Percentiles rank a stretch among this genome's conserved stretches.
Conservation (phyloP, 441 rosid genomes). For the Flueggea neowawraea region DNA sequence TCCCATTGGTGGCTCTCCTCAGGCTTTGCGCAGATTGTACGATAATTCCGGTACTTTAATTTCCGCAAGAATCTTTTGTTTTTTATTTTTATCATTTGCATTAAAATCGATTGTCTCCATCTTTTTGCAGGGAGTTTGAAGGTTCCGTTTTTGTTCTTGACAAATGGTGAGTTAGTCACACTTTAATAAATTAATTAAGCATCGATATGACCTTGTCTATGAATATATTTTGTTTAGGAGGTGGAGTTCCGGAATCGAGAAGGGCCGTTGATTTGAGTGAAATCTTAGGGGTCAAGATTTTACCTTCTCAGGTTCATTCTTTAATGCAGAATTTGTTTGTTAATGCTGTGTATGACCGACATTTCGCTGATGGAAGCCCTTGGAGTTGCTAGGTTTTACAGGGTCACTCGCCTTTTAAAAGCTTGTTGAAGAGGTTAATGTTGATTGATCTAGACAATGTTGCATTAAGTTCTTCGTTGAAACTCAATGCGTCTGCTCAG, state of each 20-base stretch:
- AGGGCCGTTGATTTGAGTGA: slow-evolving; percentile 46
- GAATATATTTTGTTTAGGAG: slow-evolving; percentile 34
- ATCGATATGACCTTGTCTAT: neutral
- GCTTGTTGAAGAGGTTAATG: slow-evolving; percentile 39
- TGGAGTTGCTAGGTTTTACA: slow-evolving; percentile 44
- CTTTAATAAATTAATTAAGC: neutral
- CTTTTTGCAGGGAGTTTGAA: slow-evolving; percentile 39
- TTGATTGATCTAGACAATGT: neutral
- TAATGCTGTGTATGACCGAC: neutral
- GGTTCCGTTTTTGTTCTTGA: slow-evolving; percentile 55
- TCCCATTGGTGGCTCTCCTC: slow-evolving; percentile 47
- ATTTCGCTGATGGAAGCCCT: slow-evolving; percentile 24
- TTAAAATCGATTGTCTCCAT: neutral
- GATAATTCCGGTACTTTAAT: slow-evolving; percentile 25
- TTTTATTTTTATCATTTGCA: neutral
- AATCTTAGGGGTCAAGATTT: slow-evolving; percentile 43
- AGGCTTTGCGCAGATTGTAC: slow-evolving; percentile 37
- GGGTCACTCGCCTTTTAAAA: slow-evolving; percentile 52
- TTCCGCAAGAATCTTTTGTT: neutral
- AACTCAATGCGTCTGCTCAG: too few species aligned
- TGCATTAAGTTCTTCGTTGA: too few species aligned
- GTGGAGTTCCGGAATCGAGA: slow-evolving; percentile 49
- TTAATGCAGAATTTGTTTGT: slow-evolving; percentile 1
- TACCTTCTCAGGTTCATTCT: slow-evolving; percentile 40
- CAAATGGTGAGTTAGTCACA: slow-evolving; percentile 41